These are phyloP conservation scores for Dryas drummondii DNA, from an alignment of 306 rosid genomes.

Conservation along the genomic window DNA sequence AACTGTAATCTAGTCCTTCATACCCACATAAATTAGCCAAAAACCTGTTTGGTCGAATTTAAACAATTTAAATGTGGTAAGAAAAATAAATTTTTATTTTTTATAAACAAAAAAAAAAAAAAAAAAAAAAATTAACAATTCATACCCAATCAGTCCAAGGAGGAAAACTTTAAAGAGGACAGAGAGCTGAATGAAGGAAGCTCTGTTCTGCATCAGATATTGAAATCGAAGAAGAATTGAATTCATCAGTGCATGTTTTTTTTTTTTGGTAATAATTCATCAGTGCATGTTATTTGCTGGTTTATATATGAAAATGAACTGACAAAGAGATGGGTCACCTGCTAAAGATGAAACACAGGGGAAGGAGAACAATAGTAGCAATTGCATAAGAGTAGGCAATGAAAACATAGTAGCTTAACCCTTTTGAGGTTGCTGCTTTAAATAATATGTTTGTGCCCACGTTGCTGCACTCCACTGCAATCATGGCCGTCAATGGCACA, in stretches of 20 bases:
- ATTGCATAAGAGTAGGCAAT: constrained; percentile 43
- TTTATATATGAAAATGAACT: too few species aligned
- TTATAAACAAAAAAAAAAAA: background rate
- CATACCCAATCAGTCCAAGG: constrained; percentile 51
- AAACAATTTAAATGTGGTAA: background rate
- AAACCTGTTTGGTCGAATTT: constrained; percentile 32
- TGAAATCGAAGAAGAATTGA: background rate
- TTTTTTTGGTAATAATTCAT: too few species aligned
- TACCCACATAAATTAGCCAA: constrained; percentile 32
- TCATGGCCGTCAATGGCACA: constrained; percentile 48
- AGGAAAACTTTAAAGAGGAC: constrained; percentile 37
- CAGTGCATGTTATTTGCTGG: background rate
- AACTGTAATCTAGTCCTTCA: constrained; percentile 49
- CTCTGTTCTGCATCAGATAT: constrained; percentile 32
- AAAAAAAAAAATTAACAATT: background rate
- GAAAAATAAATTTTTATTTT: too few species aligned
- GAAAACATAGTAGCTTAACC: constrained; percentile 54
- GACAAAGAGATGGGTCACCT: constrained; percentile 29
- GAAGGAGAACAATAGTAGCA: constrained; percentile 47
- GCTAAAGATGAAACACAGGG: constrained; percentile 44
- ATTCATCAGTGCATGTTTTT: background rate
- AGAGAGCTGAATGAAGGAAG: constrained; percentile 42
- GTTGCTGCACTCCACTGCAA: constrained; percentile 39
- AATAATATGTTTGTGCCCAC: constrained; percentile 49
- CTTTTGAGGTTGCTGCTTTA: constrained; percentile 56